A percentile compares a stretch with the other conserved stretches of the same genome.
Conservation (phyloP, 2,329 filamentous ascomycete genomes). For the Cryoendolithus antarcticus region DNA sequence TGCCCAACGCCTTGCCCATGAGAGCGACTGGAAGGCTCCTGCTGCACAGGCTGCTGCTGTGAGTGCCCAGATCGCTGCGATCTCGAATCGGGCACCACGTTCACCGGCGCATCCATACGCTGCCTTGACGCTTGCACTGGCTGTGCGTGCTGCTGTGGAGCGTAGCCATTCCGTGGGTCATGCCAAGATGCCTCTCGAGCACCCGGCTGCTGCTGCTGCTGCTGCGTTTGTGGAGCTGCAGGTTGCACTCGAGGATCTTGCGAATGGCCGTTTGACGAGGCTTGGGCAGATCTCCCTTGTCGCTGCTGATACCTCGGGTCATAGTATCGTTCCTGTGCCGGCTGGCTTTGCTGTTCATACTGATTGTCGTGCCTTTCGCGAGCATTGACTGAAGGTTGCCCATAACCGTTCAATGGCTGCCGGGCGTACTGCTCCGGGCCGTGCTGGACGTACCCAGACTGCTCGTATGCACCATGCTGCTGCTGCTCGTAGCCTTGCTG, state of each 20-base stretch:
- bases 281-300: constrained; percentile 2
- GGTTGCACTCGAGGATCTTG: constrained; percentile 4
- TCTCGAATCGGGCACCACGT: too few species aligned
- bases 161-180: constrained; percentile 3
- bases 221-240: not conserved
- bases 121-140: not conserved
- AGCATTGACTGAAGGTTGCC: too few species aligned
- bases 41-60: too few species aligned
- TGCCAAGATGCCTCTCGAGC: not conserved
- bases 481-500: constrained; percentile 1
- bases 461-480: constrained; percentile 3
- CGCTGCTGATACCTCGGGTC: constrained; percentile 9
- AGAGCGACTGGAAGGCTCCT: too few species aligned
- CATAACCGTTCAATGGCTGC: too few species aligned
- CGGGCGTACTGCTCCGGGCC: too few species aligned
- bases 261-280: constrained; percentile 4
- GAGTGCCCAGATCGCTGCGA: too few species aligned
- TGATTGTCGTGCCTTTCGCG: too few species aligned
- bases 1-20: not conserved
- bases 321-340: constrained; percentile 7
- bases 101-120: too few species aligned
- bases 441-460: not conserved
- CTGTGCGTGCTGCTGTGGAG: not conserved
- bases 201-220: too few species aligned
- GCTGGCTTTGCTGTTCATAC: too few species aligned